Evolutionary conservation across 108 stramenopile genomes (phyloP).

Genomic region (Hondaea fermentalgiana): DNA sequence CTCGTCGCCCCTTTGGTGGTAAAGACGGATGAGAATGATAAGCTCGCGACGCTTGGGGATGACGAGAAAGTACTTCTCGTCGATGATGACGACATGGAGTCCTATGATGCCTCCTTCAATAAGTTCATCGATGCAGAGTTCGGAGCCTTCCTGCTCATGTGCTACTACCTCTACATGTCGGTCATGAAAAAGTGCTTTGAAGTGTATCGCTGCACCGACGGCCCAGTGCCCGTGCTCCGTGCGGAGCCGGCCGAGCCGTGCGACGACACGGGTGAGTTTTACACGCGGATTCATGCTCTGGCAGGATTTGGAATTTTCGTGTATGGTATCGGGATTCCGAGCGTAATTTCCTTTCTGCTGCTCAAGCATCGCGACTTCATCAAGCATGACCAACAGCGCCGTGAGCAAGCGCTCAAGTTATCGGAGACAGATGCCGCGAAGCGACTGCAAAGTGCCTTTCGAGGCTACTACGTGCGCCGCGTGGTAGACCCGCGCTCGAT

Average conservation of each 20-base stretch:
- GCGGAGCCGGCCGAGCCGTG: constrained; percentile 8
- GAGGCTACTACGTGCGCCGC: constrained; percentile 12
- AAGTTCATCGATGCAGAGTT: constrained; percentile 12
- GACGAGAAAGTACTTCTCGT: constrained; percentile 8
- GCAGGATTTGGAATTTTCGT: neutral
- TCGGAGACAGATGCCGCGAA: neutral
- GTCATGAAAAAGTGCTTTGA: constrained; percentile 24
- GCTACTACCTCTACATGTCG: constrained; percentile 34
- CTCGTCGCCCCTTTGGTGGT: neutral
- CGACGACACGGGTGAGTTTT: neutral
- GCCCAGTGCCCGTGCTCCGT: neutral
- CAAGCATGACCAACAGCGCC: constrained; percentile 19
- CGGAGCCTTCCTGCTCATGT: constrained; percentile 7
- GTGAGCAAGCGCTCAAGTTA: neutral
- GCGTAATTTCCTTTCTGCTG: neutral
- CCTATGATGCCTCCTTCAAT: neutral
- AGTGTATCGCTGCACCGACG: constrained; percentile 22
- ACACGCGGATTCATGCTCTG: neutral
- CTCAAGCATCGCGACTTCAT: neutral
- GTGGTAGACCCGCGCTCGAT: constrained; percentile 7
- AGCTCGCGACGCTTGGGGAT: neutral
- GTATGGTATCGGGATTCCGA: constrained; percentile 12
- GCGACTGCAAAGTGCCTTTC: neutral
- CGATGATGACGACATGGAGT: constrained; percentile 16
- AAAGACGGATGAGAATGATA: neutral